Evolutionary conservation across 148 eudicot species (phyloP).

Genomic region (Chenopodium quinoa): DNA sequence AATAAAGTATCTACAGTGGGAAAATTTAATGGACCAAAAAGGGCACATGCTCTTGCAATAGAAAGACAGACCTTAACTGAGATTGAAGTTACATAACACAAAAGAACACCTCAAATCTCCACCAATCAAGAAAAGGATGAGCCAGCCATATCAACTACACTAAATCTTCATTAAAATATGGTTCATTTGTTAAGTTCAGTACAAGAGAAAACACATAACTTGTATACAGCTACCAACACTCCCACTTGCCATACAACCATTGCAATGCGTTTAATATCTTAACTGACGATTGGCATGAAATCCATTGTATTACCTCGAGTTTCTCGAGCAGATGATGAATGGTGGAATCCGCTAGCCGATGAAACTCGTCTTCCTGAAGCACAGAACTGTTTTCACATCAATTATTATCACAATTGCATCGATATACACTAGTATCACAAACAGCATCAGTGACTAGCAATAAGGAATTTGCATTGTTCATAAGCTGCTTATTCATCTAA

Average conservation of each 20-base stretch:
- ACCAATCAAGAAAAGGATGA: neutral
- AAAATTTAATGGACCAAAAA: neutral
- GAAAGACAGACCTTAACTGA: neutral
- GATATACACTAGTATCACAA: neutral
- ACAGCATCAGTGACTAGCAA: neutral
- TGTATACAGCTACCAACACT: neutral
- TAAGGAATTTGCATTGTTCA: neutral
- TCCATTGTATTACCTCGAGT: slow-evolving; percentile 52
- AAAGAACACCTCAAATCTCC: neutral
- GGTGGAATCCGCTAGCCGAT: slow-evolving; percentile 77
- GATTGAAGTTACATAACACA: neutral
- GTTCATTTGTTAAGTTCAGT: neutral
- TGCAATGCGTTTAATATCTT: neutral
- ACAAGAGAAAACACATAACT: neutral
- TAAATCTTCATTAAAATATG: neutral
- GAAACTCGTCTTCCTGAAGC: slow-evolving; percentile 81
- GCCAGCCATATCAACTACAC: neutral
- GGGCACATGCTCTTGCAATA: neutral
- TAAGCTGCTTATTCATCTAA: neutral
- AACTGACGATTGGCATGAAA: neutral
- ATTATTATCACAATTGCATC: slow-evolving; percentile 27
- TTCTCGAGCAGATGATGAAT: slow-evolving; percentile 83
- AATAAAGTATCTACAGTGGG: neutral
- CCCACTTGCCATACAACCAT: neutral
- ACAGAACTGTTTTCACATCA: slow-evolving; percentile 62